A percentile compares a stretch with the other conserved stretches of the same genome.
These are phyloP conservation scores for Testicularia cyperi DNA, from an alignment of 1,284 basidiomycete species.

Conservation along the genomic window DNA sequence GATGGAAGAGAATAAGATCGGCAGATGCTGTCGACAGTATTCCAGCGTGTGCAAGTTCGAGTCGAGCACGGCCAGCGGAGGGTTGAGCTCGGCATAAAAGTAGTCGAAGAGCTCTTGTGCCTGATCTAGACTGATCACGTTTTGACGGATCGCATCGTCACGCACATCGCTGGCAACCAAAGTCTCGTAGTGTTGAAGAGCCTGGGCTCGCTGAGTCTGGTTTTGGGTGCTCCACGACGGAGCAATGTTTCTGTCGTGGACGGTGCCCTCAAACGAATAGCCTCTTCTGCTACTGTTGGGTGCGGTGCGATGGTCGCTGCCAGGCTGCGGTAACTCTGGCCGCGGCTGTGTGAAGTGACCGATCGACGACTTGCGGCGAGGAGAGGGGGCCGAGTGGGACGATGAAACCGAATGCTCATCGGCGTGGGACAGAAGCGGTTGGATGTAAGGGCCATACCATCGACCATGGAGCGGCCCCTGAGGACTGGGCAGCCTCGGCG, in stretches of 20 bases:
- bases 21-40: conserved; percentile 73
- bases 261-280: conserved; percentile 18
- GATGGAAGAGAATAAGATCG: conserved; percentile 77
- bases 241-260: background rate
- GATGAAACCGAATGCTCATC: no score
- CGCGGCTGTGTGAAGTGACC: no score
- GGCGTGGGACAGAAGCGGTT: conserved; percentile 15
- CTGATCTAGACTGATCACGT: conserved; percentile 21
- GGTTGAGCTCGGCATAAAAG: conserved; percentile 40
- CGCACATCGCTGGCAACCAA: conserved; percentile 12
- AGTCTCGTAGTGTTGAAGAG: background rate
- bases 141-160: conserved; percentile 28
- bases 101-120: conserved; percentile 28
- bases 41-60: conserved; percentile 58
- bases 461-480: conserved; percentile 26
- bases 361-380: no score
- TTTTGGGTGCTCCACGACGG: conserved; percentile 14
- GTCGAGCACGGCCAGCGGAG: conserved; percentile 58
- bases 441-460: conserved; percentile 36
- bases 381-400: no score
- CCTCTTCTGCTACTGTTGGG: no score
- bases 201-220: conserved; percentile 7
- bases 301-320: no score
- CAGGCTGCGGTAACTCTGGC: no score
- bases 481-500: conserved; percentile 27